Evolutionary conservation across 352 stramenopile species (phyloP).

Genomic region (Pythium utonaiense): DNA sequence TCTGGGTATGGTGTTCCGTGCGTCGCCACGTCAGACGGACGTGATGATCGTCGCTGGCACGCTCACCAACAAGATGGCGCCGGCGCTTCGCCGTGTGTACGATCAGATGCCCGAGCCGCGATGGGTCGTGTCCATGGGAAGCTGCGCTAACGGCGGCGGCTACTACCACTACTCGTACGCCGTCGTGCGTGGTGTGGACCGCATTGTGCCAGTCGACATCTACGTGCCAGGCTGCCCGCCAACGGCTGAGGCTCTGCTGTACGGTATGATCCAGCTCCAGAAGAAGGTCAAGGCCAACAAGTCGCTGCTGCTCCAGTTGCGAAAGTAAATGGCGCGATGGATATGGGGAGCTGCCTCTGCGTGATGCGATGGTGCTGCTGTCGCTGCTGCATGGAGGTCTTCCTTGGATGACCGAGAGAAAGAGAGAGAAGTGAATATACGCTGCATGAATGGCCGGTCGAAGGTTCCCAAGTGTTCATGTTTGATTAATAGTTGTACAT

Average conservation of each 20-base stretch:
- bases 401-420: neutral
- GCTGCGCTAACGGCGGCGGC: slow-evolving; percentile 95
- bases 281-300: slow-evolving; percentile 99
- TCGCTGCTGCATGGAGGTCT: neutral
- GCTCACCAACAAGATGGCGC: slow-evolving; percentile 99
- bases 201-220: slow-evolving; percentile 98
- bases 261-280: slow-evolving; percentile 97
- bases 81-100: slow-evolving; percentile 95
- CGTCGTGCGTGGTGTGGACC: slow-evolving; percentile 96
- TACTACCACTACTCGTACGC: slow-evolving; percentile 97
- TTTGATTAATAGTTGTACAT: slow-evolving; percentile 7
- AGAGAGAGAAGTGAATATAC: slow-evolving; percentile 1
- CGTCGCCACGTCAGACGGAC: slow-evolving; percentile 93
- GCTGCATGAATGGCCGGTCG: neutral
- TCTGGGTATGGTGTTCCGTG: slow-evolving; percentile 98
- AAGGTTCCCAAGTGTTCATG: neutral
- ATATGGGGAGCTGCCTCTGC: too few species aligned
- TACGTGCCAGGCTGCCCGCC: slow-evolving; percentile 99
- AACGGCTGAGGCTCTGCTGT: slow-evolving; percentile 97
- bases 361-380: neutral
- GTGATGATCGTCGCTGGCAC: slow-evolving; percentile 99
- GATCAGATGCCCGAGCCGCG: slow-evolving; percentile 99
- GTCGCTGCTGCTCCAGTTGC: slow-evolving; percentile 92
- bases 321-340: slow-evolving; percentile 89
- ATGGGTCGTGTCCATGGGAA: slow-evolving; percentile 98